Conservation (phyloP, 345 rosid species). For the Populus simonii region DNA sequence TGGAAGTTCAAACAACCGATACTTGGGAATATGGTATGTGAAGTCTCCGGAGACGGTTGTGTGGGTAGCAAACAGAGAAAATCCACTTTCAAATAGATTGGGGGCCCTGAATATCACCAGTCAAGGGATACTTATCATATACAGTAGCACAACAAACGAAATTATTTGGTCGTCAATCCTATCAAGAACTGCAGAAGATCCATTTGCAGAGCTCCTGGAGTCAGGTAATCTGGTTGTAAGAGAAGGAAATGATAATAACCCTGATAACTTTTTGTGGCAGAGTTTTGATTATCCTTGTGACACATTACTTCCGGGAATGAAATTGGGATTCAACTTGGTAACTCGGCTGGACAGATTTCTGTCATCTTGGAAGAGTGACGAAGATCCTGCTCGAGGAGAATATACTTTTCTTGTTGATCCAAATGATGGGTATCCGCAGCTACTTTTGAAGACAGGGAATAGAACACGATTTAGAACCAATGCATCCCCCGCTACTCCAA, state of each 20-base stretch:
- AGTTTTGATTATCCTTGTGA: no score
- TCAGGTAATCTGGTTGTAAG: conserved; percentile 16
- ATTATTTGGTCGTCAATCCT: not conserved
- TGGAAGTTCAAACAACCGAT: not conserved
- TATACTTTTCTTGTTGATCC: conserved; percentile 2
- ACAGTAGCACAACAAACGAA: no score
- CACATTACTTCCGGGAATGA: no score
- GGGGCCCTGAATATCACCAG: no score
- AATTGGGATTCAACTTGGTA: no score
- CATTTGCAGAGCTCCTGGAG: not conserved
- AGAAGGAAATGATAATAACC: not conserved
- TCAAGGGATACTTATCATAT: no score
- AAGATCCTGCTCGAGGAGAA: conserved; percentile 18
- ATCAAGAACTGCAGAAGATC: not conserved
- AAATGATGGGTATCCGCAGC: conserved; percentile 21
- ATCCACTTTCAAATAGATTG: no score
- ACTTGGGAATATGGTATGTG: conserved; percentile 29
- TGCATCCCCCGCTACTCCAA: no score
- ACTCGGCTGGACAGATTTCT: no score
- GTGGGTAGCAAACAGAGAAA: no score
- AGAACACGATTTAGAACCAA: not conserved
- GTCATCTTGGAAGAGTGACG: conserved; percentile 10
- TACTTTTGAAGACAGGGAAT: not conserved
- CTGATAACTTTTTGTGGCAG: no score
- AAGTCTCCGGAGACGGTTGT: not conserved